These are phyloP conservation scores for Phytopythium chamaehyphon DNA, from an alignment of 352 stramenopile species.

Conservation along the genomic window DNA sequence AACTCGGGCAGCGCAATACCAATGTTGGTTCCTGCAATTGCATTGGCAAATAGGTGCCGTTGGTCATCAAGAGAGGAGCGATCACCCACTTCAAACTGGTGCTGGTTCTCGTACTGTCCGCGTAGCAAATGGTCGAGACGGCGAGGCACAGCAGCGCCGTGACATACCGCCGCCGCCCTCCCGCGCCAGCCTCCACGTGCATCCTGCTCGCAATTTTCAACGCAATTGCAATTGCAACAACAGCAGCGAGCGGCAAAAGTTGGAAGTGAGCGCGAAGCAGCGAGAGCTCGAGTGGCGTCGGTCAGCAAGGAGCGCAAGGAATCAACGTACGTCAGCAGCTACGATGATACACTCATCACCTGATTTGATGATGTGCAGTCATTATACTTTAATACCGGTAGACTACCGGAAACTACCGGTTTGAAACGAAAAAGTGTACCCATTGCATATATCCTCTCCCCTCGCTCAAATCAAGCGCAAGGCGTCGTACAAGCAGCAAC, in stretches of 20 bases:
- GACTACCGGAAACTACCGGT: too few relatives aligned
- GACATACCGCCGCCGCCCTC: conserved; percentile 49
- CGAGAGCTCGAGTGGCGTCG: too few relatives aligned
- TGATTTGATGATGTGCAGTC: too few relatives aligned
- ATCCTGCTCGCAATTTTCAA: neutral
- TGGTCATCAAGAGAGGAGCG: conserved; percentile 9
- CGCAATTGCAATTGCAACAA: neutral
- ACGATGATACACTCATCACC: too few relatives aligned
- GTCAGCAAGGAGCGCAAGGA: too few relatives aligned
- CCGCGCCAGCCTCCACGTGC: conserved; percentile 7
- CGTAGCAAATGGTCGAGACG: conserved; percentile 82
- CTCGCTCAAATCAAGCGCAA: too few relatives aligned
- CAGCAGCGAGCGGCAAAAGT: neutral
- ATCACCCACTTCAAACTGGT: neutral
- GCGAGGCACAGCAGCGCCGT: conserved; percentile 70
- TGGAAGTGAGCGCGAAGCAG: neutral
- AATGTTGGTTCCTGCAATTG: conserved; percentile 71
- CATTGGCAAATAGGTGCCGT: conserved; percentile 4
- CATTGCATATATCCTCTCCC: too few relatives aligned
- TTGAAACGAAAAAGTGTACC: too few relatives aligned
- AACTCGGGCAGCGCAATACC: conserved; percentile 80
- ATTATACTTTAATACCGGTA: too few relatives aligned
- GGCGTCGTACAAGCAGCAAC: too few relatives aligned
- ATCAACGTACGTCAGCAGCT: too few relatives aligned
- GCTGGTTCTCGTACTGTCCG: conserved; percentile 57